Evolutionary conservation across 176 grass and related monocot genomes (phyloP), one percentile per base, ranked within the genome.

Genomic region (Avena insularis): DNA sequence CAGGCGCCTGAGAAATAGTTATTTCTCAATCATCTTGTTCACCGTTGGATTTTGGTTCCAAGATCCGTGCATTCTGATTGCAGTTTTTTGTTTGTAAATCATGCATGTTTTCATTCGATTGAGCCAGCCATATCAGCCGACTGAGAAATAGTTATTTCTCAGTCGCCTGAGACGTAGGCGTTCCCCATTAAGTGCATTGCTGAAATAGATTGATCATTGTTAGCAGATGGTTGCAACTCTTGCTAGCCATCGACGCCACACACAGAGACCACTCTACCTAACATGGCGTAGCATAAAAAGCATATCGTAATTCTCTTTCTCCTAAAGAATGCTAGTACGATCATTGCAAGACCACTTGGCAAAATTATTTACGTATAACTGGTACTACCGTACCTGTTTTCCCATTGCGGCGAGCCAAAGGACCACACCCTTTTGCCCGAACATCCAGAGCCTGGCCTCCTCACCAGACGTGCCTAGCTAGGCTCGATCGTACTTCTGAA

Each of bases 241-340:
- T 43, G 40, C 40, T 43, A 43, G 40, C 40, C 2, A 38, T 38
- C 3, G 2, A 38, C 36, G 4, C 36, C 4, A 38, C 35, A 35
- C 35, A 3, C 36, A 38, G 36, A 38, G 36, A 38, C 0, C 36
- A 38, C 36, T 60, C 20, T 3, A 60, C 49, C 67, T 43, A 29
- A 3, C 71, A 86, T 71, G 43, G 71, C 40, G 54, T 82, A 77
- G 53, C 31, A 48, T 47, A 31, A 46, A 88, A 53, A 48, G 64
- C 84, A 79, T 79, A 83, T 90, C 86, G 16, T 43, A 35, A 35
- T 35, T 35, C 83, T 90, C 45, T 47, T 46, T 31, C 9, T 47
- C 54, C 36, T 0, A 46, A 87, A 83, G 84, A 87, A 84, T 86
- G 75, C 25, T 35, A 35, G 33, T 57, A 48, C 0, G 5, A 87